phyloP scores from a whole-genome alignment of 2,329 filamentous ascomycete genomes.

The Xylariales sp. region DNA sequence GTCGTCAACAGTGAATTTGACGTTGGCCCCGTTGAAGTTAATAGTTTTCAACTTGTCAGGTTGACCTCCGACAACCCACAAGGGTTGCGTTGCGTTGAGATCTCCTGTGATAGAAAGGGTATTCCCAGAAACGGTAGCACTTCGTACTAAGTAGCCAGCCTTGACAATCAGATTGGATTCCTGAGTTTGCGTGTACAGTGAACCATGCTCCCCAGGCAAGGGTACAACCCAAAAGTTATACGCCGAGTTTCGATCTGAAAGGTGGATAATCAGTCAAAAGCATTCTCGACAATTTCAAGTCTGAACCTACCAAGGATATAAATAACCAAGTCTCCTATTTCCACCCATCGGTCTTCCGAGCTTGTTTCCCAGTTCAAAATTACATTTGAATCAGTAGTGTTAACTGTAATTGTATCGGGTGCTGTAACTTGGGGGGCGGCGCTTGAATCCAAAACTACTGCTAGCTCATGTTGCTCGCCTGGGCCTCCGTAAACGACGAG shows the following conservation, averaged over 20 bases:
- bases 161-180: conserved; percentile 1
- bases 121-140: neutral
- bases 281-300: no score
- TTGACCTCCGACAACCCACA: neutral
- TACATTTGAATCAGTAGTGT: neutral
- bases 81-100: conserved; percentile 1
- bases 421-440: neutral
- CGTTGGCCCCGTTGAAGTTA: neutral
- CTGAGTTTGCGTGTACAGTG: conserved; percentile 1
- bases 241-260: conserved; percentile 1
- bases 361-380: neutral
- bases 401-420: neutral
- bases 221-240: conserved; percentile 5
- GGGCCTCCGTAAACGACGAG: conserved; percentile 1
- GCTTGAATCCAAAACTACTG: neutral
- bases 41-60: neutral
- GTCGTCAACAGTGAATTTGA: neutral
- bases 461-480: conserved; percentile 2
- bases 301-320: conserved; percentile 3
- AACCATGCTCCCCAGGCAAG: neutral
- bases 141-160: conserved; percentile 1
- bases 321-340: neutral
- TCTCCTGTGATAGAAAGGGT: neutral
- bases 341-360: neutral
- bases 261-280: no score